Conservation (phyloP, 352 stramenopile genomes). For the Pythium periplocum region DNA sequence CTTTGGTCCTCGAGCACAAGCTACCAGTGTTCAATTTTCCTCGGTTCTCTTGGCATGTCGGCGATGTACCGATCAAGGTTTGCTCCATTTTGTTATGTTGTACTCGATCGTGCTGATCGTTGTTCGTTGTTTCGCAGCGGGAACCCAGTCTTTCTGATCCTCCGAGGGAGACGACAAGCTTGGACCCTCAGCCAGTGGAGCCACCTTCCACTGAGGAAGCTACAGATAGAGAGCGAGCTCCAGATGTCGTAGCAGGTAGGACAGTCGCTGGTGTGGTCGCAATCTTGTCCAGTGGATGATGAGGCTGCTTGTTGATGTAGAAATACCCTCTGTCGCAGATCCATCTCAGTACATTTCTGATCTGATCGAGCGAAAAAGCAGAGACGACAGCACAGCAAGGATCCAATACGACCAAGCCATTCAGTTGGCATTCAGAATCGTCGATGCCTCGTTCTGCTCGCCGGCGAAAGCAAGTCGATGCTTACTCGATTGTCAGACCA, state of each 20-base stretch:
- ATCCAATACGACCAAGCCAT: conserved; percentile 10
- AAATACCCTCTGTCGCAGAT: conserved; percentile 2
- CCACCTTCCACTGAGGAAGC: too few relatives aligned
- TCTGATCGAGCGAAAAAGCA: conserved; percentile 14
- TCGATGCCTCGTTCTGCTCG: conserved; percentile 27
- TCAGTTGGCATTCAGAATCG: conserved; percentile 18
- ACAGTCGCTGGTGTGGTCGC: too few relatives aligned
- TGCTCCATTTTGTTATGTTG: too few relatives aligned
- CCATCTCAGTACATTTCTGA: conserved; percentile 9
- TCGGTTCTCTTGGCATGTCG: conserved; percentile 27
- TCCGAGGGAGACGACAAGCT: too few relatives aligned
- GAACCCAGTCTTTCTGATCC: too few relatives aligned
- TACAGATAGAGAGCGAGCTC: too few relatives aligned
- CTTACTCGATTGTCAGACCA: conserved; percentile 21
- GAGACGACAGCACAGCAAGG: too few relatives aligned
- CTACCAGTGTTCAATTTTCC: conserved; percentile 42
- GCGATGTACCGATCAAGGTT: conserved; percentile 31
- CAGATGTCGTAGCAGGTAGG: too few relatives aligned
- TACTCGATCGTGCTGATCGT: too few relatives aligned
- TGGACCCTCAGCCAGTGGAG: too few relatives aligned
- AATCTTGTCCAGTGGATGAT: background rate
- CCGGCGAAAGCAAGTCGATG: conserved; percentile 17
- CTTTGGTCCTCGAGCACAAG: conserved; percentile 16
- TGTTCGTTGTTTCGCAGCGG: too few relatives aligned
- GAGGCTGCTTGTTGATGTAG: conserved; percentile 1